Evolutionary conservation across 2,329 filamentous ascomycete genomes (phyloP), one percentile per base, ranked within the genome.

Genomic region (Neonectria coccinea): DNA sequence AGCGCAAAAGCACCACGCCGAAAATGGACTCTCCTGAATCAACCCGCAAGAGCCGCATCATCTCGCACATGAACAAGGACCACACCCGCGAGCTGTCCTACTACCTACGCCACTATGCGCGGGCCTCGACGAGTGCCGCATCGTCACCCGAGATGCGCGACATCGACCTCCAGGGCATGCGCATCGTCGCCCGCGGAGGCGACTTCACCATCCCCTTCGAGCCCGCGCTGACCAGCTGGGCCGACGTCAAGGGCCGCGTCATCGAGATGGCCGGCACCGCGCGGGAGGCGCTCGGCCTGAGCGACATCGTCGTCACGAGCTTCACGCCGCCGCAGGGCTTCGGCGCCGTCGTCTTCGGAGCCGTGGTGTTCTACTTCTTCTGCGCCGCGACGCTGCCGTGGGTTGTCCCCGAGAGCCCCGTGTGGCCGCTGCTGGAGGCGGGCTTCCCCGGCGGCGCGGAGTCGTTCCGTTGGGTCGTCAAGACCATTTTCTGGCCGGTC

Each of bases 61-160:
- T 95, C 75, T 84, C 84, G 36, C 94, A 97, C 83, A 96, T 97
- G 92, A 97, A 97, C 81, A 82, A 83, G 47, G 91, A 95, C 78
- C 95, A 97, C 80, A 82, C 85, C 56, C 85, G 88, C 71, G 92
- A 93, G 62, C 88, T 97, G 54, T 82, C 86, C 62, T 86, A 91
- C 75, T 97, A 94, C 79, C 87, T 97, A n/a, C 89, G 89, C 68
- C 87, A 93, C 78, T 93, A 89, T 81, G 84, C 82, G 75, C 78
- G 83, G 16, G 82, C 92, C 48, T 85, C 89, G 16, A 74, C 84
- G 8, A 78, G 80, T 64, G 80, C 85, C 54, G 85, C 90, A 54
- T 80, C 86, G 62, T 80, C 82, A 20, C 88, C 92, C 20, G 79
- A 82, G 42, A 82, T 97, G 68, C 81, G 84, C 59, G 90, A 94